Percentiles rank a stretch among this genome's conserved stretches.
Evolutionary conservation across 2,329 filamentous ascomycete species (phyloP).

Genomic region (Pyrenophora teres): DNA sequence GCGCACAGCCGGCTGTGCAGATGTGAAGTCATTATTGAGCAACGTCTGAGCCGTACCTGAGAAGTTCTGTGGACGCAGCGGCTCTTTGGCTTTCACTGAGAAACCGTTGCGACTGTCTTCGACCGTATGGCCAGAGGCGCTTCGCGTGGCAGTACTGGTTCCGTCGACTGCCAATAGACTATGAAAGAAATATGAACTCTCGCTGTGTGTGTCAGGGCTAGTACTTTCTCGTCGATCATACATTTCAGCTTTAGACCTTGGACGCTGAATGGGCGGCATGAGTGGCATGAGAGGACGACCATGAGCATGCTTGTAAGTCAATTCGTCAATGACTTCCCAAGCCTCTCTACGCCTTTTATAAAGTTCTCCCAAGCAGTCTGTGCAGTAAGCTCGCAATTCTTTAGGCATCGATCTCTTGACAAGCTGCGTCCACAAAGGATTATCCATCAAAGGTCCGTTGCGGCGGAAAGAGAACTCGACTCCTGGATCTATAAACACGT

Average conservation of each 20-base stretch:
- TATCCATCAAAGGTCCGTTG: conserved; percentile 10
- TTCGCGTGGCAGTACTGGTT: too few relatives aligned
- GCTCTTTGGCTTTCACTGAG: neutral
- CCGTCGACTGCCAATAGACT: too few relatives aligned
- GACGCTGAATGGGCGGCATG: neutral
- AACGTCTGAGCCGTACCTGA: neutral
- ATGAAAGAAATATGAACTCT: too few relatives aligned
- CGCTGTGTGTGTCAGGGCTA: too few relatives aligned
- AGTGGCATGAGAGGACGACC: too few relatives aligned
- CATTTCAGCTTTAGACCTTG: neutral
- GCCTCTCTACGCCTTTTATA: conserved; percentile 1
- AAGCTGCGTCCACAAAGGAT: conserved; percentile 13
- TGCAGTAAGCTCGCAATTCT: conserved; percentile 12
- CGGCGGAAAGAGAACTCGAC: conserved; percentile 15
- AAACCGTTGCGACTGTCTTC: too few relatives aligned
- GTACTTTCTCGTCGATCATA: neutral
- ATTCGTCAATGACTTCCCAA: too few relatives aligned
- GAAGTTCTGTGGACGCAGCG: neutral
- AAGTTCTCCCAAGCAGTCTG: conserved; percentile 16
- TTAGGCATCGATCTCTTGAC: conserved; percentile 1
- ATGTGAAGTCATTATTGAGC: neutral
- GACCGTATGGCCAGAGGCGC: too few relatives aligned
- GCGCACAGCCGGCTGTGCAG: too few relatives aligned
- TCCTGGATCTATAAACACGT: neutral
- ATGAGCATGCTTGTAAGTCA: too few relatives aligned